Evolutionary conservation across 192 early-diverging fungal genomes (phyloP), one percentile per base, ranked within the genome.

Genomic region (Coemansia sp.): DNA sequence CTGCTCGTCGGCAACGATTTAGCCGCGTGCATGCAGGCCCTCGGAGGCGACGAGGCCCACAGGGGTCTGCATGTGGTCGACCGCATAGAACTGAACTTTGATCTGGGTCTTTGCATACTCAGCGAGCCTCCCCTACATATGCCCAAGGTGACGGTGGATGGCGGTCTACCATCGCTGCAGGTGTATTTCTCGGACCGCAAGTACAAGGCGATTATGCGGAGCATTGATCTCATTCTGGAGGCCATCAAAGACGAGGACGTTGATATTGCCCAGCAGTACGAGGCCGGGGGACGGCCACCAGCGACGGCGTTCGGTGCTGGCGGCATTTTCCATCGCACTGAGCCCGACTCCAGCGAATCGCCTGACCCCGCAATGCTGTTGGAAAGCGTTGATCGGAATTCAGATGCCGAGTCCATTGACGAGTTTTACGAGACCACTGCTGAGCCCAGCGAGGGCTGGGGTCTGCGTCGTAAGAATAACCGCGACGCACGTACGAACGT

Each of bases 101-200:
- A 89, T 55, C 68, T 97, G 15, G 90, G 95, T 8, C 76, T 92
- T 51, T 99, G 91, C 66, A 97, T 97, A 63, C 48, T 98, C 34
- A 90, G 89, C 17, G 89, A 93, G 67, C 84, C 91, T 3, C 70
- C 87, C 1, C 87, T 93, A 29, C 82, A 84, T 36, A 77, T 94
- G 64, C 84, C 95, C 51, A 86, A 87, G 62, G 88, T 94, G 62
- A 85, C 87, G 55, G 77, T 99, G 6, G 86, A 89, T 44, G 95
- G 93, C 31, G 86, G 90, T 9, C 75, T 99, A 65, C 94, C 95
- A 0, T 74, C 92, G 19, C 69, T 99, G 37, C 89, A 94, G 59
- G 74, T 97, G 25, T 97, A 94, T 74, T 89, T 99, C 34, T 97
- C 95, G 0, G 95, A 99, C 76, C 84, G 89, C 60, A 99, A 99